Evolutionary conservation across 73 alveolate genomes (phyloP), one percentile per base, ranked within the genome.

Genomic region (Halteria grandinella): DNA sequence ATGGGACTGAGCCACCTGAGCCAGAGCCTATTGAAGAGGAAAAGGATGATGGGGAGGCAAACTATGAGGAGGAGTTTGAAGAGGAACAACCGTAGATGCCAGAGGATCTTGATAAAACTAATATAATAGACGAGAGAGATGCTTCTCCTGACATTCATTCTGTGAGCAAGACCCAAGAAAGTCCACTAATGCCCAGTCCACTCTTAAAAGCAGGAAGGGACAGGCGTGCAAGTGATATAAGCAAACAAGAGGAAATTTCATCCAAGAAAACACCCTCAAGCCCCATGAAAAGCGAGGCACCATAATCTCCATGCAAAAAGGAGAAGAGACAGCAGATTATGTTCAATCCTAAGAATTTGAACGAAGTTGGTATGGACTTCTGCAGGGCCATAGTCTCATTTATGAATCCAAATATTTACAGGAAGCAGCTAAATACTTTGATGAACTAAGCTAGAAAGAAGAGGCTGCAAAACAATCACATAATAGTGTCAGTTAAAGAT

Each of bases 1-100:
- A 48, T 47, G 90, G 90, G 3, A 18, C 85, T 23, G 93, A 85
- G 33, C 86, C 83, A 39, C n/a, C n/a, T n/a, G n/a, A n/a, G n/a
- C n/a, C n/a, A n/a, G 53, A 44, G 21, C 20, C 14, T 37, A 53
- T 40, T 20, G 33, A 41, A 32, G 11, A 44, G 12, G 48, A 20
- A 1, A 52, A 66, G 12, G 5, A 66, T 23, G 53, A 44, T 4
- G 50, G 32, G 18, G 50, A 66, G 1, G 80, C 43, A 5, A 45
- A 39, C n/a, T 43, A 41, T 10, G 60, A 62, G n/a, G 62, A 23
- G 10, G 15, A 39, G 10, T 39, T 39, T 39, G 50, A 39, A 14
- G 50, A 39, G 15, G 15, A 14, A 39, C 15, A 39, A 39, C 10
- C 10, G 15, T 39, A 39, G 50, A 39, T 39, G 50, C 18, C 18